Evolutionary conservation across 1,284 basidiomycete genomes (phyloP), one percentile per base, ranked within the genome.

Genomic region (Albatrellus sp.): DNA sequence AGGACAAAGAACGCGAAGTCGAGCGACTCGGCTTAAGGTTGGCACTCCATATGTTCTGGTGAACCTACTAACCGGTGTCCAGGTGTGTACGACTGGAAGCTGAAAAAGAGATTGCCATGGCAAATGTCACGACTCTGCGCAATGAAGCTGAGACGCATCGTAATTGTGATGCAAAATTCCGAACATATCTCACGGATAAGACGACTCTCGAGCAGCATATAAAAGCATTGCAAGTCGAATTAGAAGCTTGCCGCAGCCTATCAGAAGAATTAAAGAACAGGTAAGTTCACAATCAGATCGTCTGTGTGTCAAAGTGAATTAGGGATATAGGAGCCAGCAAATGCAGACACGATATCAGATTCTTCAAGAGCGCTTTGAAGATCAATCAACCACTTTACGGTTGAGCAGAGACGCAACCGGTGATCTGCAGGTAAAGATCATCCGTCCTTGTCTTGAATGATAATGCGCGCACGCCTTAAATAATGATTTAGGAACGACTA

Each of bases 311-410:
- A 30, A 32, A 17, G 35, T 40, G 14, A 34, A 39, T 42, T 20
- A 42, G 36, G 12, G 19, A 13, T 36, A 33, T 28, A 55, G 60
- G 46, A 47, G 43, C 17, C 13, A 54, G 46, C 48, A 59, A 58
- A 46, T 11, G 50, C 49, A 51, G 55, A 59, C 50, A 62, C 66
- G 53, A 54, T 50, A 36, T 62, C 51, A 77, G 70, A 58, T 66
- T 19, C 60, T 80, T 7, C 74, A 78, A 54, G 75, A 80, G 46
- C 66, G 75, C n/a, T 73, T 73, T 45, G 75, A 78, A 13, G 69
- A 76, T 13, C 76, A 79, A 50, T 56, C 65, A 0, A 59, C 73
- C 10, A 71, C 70, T 6, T 54, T 76, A 38, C 62, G 66, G 32
- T 55, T 75, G 14, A 65, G 70, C 13, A 75, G 74, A 51, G 75